Evolutionary conservation across 805 yeast genomes (phyloP).

Genomic region (Candida mattraensis): DNA sequence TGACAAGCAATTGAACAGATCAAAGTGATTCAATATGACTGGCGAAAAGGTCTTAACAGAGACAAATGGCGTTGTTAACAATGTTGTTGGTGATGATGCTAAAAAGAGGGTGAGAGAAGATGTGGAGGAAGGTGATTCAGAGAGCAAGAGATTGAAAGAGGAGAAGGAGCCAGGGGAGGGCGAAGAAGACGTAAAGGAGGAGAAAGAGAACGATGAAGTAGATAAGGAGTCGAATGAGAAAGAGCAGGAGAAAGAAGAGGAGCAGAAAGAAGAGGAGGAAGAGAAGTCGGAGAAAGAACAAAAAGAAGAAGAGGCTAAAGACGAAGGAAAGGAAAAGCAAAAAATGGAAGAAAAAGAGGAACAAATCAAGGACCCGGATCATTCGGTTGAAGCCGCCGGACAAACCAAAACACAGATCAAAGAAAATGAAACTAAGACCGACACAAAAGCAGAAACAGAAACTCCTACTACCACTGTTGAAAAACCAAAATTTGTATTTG

Average conservation of each 20-base stretch:
- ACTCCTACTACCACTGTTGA: conserved; percentile 5
- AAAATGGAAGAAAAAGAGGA: conserved; percentile 3
- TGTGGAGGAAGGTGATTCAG: conserved; percentile 15
- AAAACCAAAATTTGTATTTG: conserved; percentile 54
- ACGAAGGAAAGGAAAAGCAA: conserved; percentile 5
- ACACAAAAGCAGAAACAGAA: conserved; percentile 1
- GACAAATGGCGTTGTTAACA: not conserved
- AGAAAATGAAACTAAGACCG: conserved; percentile 1
- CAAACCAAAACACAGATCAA: conserved; percentile 4
- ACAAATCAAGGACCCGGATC: no score
- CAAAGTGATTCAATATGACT: no score
- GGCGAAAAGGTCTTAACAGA: not conserved
- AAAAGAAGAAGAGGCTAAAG: conserved; percentile 3
- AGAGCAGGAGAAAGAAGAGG: conserved; percentile 3
- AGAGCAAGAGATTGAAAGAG: conserved; percentile 12
- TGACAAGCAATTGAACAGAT: not conserved
- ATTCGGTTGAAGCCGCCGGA: not conserved
- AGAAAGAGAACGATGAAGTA: conserved; percentile 6
- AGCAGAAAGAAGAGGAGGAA: conserved; percentile 1
- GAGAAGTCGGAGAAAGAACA: conserved; percentile 3
- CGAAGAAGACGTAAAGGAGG: conserved; percentile 1
- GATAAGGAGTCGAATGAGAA: no score
- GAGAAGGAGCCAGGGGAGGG: conserved; percentile 7
- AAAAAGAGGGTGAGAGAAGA: conserved; percentile 4
- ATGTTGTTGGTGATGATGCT: conserved; percentile 3